Evolutionary conservation across 2,329 filamentous ascomycete species (phyloP).

Genomic region (Fusarium papillatum): DNA sequence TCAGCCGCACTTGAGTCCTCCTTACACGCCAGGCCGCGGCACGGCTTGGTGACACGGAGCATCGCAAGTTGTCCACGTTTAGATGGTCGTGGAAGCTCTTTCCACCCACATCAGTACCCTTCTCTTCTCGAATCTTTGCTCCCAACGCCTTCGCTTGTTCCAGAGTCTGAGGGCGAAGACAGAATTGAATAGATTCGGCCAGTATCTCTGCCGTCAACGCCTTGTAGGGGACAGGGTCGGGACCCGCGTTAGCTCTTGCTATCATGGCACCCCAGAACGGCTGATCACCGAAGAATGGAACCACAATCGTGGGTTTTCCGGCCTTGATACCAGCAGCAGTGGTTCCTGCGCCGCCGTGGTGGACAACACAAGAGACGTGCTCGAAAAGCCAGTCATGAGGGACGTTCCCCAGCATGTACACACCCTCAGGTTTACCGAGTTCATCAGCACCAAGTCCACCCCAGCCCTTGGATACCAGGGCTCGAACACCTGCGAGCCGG

Average conservation of each 20-base stretch:
- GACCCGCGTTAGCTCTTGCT: conserved; percentile 78
- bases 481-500: conserved; percentile 75
- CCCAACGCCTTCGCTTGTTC: conserved; percentile 71
- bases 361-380: conserved; percentile 84
- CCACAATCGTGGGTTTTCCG: conserved; percentile 84
- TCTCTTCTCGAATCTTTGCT: conserved; percentile 75
- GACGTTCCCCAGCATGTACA: conserved; percentile 88
- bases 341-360: conserved; percentile 90
- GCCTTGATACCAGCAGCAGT: conserved; percentile 88
- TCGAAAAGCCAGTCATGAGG: conserved; percentile 94
- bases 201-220: conserved; percentile 76
- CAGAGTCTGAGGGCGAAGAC: conserved; percentile 71
- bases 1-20: conserved; percentile 75
- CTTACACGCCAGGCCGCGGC: conserved; percentile 83
- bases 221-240: conserved; percentile 77
- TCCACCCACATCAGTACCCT: conserved; percentile 72
- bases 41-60: conserved; percentile 75
- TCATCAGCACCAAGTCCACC: conserved; percentile 84
- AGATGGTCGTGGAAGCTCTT: conserved; percentile 81
- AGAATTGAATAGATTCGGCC: conserved; percentile 72
- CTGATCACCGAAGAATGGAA: conserved; percentile 91
- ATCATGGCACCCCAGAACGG: conserved; percentile 88
- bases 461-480: conserved; percentile 90
- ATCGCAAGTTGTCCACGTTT: conserved; percentile 75
- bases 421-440: conserved; percentile 77